These are phyloP conservation scores for Saccharum officinarum DNA, from an alignment of 176 grass and related monocot species.

Conservation along the genomic window DNA sequence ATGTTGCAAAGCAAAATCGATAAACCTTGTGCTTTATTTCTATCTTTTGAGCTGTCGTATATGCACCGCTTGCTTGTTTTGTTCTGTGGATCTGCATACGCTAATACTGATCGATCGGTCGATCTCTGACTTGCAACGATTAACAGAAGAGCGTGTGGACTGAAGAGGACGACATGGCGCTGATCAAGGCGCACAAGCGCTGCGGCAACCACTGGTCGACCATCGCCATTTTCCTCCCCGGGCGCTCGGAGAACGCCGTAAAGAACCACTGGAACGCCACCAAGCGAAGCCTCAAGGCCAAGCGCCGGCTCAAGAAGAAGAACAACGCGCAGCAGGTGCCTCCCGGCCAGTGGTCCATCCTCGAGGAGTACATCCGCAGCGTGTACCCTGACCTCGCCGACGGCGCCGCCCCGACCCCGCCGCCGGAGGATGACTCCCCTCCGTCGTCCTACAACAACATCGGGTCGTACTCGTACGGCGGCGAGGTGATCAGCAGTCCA, in stretches of 20 bases:
- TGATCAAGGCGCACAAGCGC: constrained; percentile 56
- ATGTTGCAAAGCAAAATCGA: not conserved
- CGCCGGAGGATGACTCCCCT: not conserved
- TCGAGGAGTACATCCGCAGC: constrained; percentile 65
- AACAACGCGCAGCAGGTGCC: constrained; percentile 35
- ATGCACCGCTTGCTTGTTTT: not conserved
- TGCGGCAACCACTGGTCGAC: constrained; percentile 76
- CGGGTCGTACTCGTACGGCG: not conserved
- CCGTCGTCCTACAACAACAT: not conserved
- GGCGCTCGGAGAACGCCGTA: constrained; percentile 78
- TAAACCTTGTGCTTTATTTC: not conserved
- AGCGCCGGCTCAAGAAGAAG: constrained; percentile 58
- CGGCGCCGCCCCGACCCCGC: not conserved
- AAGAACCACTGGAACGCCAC: constrained; percentile 99
- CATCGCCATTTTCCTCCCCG: constrained; percentile 53
- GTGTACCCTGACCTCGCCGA: not conserved
- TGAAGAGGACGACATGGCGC: constrained; percentile 52
- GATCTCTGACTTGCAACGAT: not conserved
- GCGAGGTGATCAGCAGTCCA: not conserved
- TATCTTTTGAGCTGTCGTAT: not conserved
- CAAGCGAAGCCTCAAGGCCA: constrained; percentile 63
- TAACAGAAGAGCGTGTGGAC: constrained; percentile 74
- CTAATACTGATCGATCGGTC: not conserved
- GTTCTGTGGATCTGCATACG: not conserved
- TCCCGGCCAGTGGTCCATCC: constrained; percentile 28